Evolutionary conservation across 495 filamentous ascomycete genomes (phyloP).

Genomic region (Aspergillus indologenus): DNA sequence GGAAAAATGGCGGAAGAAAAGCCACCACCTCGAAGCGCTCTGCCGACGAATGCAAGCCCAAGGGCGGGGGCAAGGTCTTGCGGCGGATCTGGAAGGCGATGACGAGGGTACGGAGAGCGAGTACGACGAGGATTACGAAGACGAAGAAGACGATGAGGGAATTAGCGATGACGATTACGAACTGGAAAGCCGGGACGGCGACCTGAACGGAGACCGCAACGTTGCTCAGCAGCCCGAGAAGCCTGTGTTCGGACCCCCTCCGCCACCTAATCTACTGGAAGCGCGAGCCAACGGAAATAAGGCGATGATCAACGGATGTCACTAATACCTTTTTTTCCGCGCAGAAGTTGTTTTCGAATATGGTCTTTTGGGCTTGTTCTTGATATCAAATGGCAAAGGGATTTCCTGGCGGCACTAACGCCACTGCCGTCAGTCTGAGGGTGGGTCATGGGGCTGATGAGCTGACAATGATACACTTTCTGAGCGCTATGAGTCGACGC

Average conservation of each 20-base stretch:
- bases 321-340: constrained; percentile 20
- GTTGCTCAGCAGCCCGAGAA: constrained; percentile 41
- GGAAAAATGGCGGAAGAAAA: constrained; percentile 79
- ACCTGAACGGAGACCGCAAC: constrained; percentile 29
- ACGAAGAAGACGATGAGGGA: constrained; percentile 71
- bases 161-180: constrained; percentile 67
- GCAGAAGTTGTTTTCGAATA: constrained; percentile 3
- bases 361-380: constrained; percentile 1
- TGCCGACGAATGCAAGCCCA: constrained; percentile 94
- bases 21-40: constrained; percentile 86
- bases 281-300: constrained; percentile 45
- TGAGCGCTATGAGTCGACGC: neutral
- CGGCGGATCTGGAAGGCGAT: constrained; percentile 62
- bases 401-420: constrained; percentile 3
- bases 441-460: constrained; percentile 3
- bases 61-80: constrained; percentile 64
- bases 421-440: constrained; percentile 1
- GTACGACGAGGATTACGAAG: constrained; percentile 68
- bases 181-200: constrained; percentile 51
- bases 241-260: constrained; percentile 55
- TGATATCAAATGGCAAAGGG: constrained; percentile 3
- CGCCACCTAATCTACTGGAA: constrained; percentile 49
- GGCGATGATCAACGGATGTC: constrained; percentile 47
- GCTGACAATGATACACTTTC: neutral
- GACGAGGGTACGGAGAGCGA: constrained; percentile 69